Evolutionary conservation across 257 asterid genomes (phyloP), one percentile per base, ranked within the genome.

Genomic region (Nicotiana attenuata): DNA sequence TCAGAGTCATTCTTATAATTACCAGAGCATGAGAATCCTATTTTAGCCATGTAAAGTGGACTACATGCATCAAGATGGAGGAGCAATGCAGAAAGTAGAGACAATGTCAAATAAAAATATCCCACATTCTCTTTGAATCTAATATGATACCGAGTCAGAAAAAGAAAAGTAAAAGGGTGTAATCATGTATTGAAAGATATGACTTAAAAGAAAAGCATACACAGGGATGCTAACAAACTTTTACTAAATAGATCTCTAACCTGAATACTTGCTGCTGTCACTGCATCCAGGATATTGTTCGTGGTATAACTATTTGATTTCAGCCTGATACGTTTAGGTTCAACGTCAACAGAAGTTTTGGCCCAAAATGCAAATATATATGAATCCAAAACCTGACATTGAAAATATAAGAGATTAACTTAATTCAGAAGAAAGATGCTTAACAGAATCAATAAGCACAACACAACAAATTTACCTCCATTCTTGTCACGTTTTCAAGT

Each of bases 211-310:
- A 17, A 22, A n/a, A 41, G 50, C 55, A 67, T 35, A 67, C 28
- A 67, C 16, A 19, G 19, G 52, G 33, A 69, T 69, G 77, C 77
- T 38, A 20, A 20, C 33, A 38, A n/a, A 38, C 5, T 8, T 17
- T 67, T n/a, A 60, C 15, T 29, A 16, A 57, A 19, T n/a, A 52
- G 38, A 65, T 77, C n/a, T 20, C 10, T 41, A 77, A 94, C 98
- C 97, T 94, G 98, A 86, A 94, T 92, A 91, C 97, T 93, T 65
- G 97, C 94, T 22, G 97, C 97, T 73, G 97, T 88, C 80, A 93
- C 98, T 0, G 88, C 85, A 83, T 94, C 98, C 92, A 93, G 86
- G 33, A 94, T 92, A 88, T 89, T 92, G 86, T 82, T 94, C n/a
- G 93, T 91, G 38, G 97, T 94, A 86, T 94, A 93, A 85, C 92